Conservation (phyloP, 208 protist genomes). For the Acanthamoeba healyi region DNA sequence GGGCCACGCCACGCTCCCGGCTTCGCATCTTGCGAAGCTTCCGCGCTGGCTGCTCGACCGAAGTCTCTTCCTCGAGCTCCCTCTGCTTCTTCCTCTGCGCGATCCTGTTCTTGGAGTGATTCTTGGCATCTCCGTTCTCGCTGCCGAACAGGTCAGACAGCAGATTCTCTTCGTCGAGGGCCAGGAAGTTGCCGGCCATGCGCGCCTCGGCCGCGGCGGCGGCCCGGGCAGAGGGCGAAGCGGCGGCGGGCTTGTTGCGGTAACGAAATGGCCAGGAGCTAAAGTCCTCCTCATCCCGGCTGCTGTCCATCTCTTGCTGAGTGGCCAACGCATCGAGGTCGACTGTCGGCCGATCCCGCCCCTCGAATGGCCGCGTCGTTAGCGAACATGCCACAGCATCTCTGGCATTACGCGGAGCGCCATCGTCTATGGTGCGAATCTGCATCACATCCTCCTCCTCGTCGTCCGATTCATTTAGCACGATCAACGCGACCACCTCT, state of each 20-base stretch:
- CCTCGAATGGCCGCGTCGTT: no score
- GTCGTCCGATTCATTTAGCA: conserved; percentile 52
- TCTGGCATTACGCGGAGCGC: background rate
- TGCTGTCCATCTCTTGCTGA: background rate
- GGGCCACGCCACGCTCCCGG: background rate
- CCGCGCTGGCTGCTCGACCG: no score
- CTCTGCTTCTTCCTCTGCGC: background rate
- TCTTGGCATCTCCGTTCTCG: no score
- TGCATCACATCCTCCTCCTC: background rate
- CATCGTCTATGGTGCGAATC: background rate
- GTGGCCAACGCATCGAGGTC: background rate
- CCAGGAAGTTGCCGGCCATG: background rate
- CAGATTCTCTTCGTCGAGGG: background rate
- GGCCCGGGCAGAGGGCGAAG: background rate
- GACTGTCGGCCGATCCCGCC: background rate
- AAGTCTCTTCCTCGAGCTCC: no score
- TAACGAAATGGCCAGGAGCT: background rate
- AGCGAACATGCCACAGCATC: no score
- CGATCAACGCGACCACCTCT: conserved; percentile 14
- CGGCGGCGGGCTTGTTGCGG: background rate
- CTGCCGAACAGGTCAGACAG: conserved; percentile 39
- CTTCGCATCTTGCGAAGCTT: background rate
- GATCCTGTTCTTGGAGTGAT: background rate
- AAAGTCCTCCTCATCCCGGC: background rate
- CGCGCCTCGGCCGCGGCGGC: background rate